phyloP scores from a whole-genome alignment of 2,329 filamentous ascomycete species.

The Monilinia fructigena region DNA sequence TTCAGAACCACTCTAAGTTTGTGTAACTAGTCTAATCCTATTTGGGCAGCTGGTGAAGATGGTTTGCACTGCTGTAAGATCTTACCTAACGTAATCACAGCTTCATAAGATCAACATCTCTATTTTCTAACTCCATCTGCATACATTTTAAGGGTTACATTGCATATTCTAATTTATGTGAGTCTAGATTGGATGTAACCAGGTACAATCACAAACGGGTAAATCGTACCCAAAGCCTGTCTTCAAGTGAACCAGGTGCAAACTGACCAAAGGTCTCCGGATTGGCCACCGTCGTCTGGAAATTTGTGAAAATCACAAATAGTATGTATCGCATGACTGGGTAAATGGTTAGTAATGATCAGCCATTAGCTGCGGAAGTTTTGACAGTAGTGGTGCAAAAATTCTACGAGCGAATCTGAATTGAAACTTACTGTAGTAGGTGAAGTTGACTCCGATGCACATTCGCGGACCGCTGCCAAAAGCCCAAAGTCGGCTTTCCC shows the following conservation, averaged over 20 bases:
- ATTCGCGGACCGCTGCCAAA: background rate
- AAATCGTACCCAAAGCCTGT: background rate
- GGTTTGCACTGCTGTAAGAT: background rate
- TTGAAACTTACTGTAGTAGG: slow-evolving; percentile 1
- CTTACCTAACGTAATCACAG: background rate
- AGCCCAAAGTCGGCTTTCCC: background rate
- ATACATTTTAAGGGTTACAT: background rate
- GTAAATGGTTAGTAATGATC: background rate
- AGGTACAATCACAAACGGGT: background rate
- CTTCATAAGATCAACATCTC: background rate
- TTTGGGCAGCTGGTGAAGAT: background rate
- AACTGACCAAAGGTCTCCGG: slow-evolving; percentile 81
- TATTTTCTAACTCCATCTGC: background rate
- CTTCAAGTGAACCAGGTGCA: background rate
- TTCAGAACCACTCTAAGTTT: background rate
- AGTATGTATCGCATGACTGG: background rate
- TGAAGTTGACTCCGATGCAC: background rate
- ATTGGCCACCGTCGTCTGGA: slow-evolving; percentile 52
- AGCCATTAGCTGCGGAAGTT: background rate
- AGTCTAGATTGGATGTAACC: background rate
- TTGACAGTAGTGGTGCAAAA: background rate
- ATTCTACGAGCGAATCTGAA: background rate
- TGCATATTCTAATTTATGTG: background rate
- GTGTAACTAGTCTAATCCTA: background rate
- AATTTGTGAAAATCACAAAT: background rate